phyloP scores from a whole-genome alignment of 169 alveolate species.

The Cryptosporidium ubiquitum region DNA sequence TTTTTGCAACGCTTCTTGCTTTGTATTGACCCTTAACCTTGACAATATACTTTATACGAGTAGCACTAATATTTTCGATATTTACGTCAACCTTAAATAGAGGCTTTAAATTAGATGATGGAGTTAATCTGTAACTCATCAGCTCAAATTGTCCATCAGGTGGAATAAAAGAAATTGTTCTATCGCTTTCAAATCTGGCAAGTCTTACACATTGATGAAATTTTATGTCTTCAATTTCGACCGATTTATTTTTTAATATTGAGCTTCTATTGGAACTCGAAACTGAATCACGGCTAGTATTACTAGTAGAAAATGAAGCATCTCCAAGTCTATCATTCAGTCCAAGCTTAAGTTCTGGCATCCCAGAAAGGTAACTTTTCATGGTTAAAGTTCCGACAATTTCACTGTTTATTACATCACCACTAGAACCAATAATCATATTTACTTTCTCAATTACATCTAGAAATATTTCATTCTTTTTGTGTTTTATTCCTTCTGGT shows the following conservation, averaged over 20 bases:
- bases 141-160: slow-evolving; percentile 99
- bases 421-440: slow-evolving; percentile 85
- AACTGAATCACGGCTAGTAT: slow-evolving; percentile 15
- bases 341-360: slow-evolving; percentile 99
- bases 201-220: slow-evolving; percentile 98
- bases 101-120: slow-evolving; percentile 92
- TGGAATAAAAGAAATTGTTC: slow-evolving; percentile 97
- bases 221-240: slow-evolving; percentile 98
- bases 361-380: slow-evolving; percentile 97
- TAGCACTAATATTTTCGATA: slow-evolving; percentile 89
- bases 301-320: slow-evolving; percentile 81
- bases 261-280: slow-evolving; percentile 19
- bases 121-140: slow-evolving; percentile 95
- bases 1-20: slow-evolving; percentile 95
- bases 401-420: slow-evolving; percentile 94
- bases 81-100: slow-evolving; percentile 95
- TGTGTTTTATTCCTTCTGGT: slow-evolving; percentile 97
- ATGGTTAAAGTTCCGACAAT: slow-evolving; percentile 95
- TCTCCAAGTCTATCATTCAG: slow-evolving; percentile 91
- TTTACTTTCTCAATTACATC: slow-evolving; percentile 98
- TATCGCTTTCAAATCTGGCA: slow-evolving; percentile 94
- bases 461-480: slow-evolving; percentile 97
- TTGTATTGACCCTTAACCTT: slow-evolving; percentile 93
- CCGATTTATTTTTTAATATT: slow-evolving; percentile 83
- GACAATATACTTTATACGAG: slow-evolving; percentile 93